A percentile compares a stretch with the other conserved stretches of the same genome.
Evolutionary conservation across 169 alveolate species (phyloP).

Genomic region (Babesia bigemina): DNA sequence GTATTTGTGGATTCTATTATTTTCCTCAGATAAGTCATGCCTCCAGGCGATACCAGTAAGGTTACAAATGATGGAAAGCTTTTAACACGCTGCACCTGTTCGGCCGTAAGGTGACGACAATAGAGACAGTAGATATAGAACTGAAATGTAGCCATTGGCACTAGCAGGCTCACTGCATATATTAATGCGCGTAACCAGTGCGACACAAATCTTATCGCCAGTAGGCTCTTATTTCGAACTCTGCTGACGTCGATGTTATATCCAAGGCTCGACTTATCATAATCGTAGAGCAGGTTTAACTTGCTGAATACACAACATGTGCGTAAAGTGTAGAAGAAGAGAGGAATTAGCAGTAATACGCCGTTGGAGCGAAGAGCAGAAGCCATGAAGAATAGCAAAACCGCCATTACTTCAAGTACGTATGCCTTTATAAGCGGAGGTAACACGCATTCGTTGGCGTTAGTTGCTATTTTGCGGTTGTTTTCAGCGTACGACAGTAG

Average conservation of each 20-base stretch:
- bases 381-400: slow-evolving; percentile 30
- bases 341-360: slow-evolving; percentile 69
- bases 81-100: slow-evolving; percentile 41
- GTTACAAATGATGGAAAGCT: slow-evolving; percentile 46
- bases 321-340: slow-evolving; percentile 64
- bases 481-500: slow-evolving; percentile 28
- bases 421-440: not conserved
- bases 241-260: not conserved
- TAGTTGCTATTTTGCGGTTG: slow-evolving; percentile 15
- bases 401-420: slow-evolving; percentile 20
- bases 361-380: slow-evolving; percentile 73
- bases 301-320: slow-evolving; percentile 53
- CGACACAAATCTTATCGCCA: slow-evolving; percentile 1
- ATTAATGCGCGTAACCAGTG: slow-evolving; percentile 70
- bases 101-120: slow-evolving; percentile 39
- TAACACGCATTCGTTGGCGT: not conserved
- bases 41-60: slow-evolving; percentile 18
- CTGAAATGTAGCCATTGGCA: slow-evolving; percentile 71
- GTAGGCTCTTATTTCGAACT: not conserved
- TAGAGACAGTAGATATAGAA: slow-evolving; percentile 67
- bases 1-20: not conserved
- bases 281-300: slow-evolving; percentile 10
- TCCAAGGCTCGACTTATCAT: slow-evolving; percentile 6
- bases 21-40: not conserved
- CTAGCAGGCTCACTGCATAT: slow-evolving; percentile 65